These are phyloP conservation scores for Nymphaea colorata DNA, from an alignment of 164 flowering plant species.

Conservation along the genomic window DNA sequence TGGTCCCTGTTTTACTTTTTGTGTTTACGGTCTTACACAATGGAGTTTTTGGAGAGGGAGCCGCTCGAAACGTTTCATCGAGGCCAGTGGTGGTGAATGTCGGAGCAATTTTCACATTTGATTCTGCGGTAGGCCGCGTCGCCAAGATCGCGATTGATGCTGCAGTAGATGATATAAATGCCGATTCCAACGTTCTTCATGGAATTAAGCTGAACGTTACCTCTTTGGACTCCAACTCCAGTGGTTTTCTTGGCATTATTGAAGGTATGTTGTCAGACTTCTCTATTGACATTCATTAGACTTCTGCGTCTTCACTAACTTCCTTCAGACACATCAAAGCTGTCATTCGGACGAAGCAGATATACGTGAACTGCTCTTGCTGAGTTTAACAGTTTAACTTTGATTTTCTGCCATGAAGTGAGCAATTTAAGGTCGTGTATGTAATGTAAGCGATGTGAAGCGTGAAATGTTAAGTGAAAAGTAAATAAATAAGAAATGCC, in stretches of 20 bases:
- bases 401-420: background rate
- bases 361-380: background rate
- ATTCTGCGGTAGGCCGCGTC: conserved; percentile 57
- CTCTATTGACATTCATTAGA: background rate
- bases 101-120: conserved; percentile 48
- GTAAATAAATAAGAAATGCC: no score
- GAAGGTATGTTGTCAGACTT: conserved; percentile 34
- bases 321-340: background rate
- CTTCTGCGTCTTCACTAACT: background rate
- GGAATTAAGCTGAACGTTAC: conserved; percentile 34
- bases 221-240: conserved; percentile 54
- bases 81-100: conserved; percentile 41
- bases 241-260: conserved; percentile 61
- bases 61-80: conserved; percentile 2
- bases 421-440: no score
- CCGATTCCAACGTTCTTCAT: conserved; percentile 38
- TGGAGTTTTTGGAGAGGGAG: no score
- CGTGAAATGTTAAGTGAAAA: no score
- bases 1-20: no score
- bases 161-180: conserved; percentile 70
- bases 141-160: conserved; percentile 46
- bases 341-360: no score
- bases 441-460: no score
- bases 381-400: background rate
- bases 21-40: no score